Evolutionary conservation across 2,329 filamentous ascomycete species (phyloP).

Genomic region (Sporothrix globosa): DNA sequence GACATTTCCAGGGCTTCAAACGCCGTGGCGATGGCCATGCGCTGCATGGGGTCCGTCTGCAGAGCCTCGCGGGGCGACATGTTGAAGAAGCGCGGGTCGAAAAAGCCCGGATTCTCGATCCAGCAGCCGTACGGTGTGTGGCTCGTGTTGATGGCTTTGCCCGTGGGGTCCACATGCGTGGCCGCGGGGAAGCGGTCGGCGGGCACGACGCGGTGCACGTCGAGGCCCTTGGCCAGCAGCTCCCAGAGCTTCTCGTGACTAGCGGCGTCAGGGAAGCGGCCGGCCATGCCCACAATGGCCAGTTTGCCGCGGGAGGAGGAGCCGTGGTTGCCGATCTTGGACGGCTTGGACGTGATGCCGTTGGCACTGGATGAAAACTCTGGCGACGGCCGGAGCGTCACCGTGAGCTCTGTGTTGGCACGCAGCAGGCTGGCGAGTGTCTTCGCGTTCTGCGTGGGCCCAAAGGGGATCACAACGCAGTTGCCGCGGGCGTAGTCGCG

Average conservation of each 20-base stretch:
- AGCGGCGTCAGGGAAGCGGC: conserved; percentile 73
- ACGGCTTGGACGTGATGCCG: conserved; percentile 35
- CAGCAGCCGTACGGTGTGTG: conserved; percentile 77
- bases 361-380: conserved; percentile 43
- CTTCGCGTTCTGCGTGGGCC: conserved; percentile 54
- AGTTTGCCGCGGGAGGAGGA: conserved; percentile 65
- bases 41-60: conserved; percentile 80
- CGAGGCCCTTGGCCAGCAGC: conserved; percentile 71
- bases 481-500: conserved; percentile 46
- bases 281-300: conserved; percentile 82
- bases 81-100: conserved; percentile 85
- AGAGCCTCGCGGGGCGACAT: conserved; percentile 77
- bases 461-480: conserved; percentile 54
- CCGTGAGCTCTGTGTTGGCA: conserved; percentile 48
- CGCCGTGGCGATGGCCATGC: conserved; percentile 73
- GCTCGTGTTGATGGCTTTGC: conserved; percentile 74
- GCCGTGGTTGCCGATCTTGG: conserved; percentile 53
- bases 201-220: conserved; percentile 70
- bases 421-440: conserved; percentile 52
- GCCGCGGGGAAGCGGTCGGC: conserved; percentile 73
- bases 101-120: conserved; percentile 73
- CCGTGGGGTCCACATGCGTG: conserved; percentile 70
- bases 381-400: conserved; percentile 48
- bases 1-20: conserved; percentile 84
- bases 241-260: conserved; percentile 75